Percentiles rank a stretch among this genome's conserved stretches.
phyloP scores from a whole-genome alignment of 2,329 filamentous ascomycete genomes.

The Gnomoniopsis smithogilvyi region DNA sequence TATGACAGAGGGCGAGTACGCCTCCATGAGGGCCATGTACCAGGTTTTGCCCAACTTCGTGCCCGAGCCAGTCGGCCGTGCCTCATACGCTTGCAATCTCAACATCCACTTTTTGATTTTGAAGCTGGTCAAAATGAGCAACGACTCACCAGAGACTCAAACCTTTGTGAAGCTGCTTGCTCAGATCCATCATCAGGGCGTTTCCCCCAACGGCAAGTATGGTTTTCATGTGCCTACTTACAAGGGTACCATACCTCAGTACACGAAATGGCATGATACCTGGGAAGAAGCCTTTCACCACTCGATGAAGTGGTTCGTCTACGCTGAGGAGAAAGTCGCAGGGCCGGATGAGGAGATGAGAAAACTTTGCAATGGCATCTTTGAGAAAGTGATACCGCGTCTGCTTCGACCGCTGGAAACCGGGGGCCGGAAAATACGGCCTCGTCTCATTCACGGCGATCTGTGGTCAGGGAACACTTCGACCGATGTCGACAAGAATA shows the following conservation, averaged over 20 bases:
- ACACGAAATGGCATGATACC: neutral
- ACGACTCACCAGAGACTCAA: neutral
- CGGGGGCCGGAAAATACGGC: constrained; percentile 34
- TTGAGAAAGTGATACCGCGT: neutral
- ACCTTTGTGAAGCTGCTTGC: neutral
- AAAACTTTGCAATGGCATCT: neutral
- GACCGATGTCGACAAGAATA: constrained; percentile 25
- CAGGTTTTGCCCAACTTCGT: too few species aligned
- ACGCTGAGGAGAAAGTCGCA: neutral
- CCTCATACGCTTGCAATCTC: neutral
- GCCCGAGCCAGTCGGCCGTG: neutral
- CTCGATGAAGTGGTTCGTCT: neutral
- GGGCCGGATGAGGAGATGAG: neutral
- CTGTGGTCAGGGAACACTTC: constrained; percentile 36
- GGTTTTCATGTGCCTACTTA: neutral
- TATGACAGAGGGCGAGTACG: neutral
- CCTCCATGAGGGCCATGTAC: neutral
- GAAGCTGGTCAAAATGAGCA: neutral
- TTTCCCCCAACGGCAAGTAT: neutral
- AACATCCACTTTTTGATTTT: constrained; percentile 2
- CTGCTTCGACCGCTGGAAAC: constrained; percentile 24
- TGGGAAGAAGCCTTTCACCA: neutral
- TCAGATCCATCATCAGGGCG: neutral
- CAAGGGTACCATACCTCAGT: neutral
- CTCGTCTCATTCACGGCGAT: constrained; percentile 39